phyloP scores from a whole-genome alignment of 2,329 filamentous ascomycete genomes.

The Colletotrichum noveboracense region DNA sequence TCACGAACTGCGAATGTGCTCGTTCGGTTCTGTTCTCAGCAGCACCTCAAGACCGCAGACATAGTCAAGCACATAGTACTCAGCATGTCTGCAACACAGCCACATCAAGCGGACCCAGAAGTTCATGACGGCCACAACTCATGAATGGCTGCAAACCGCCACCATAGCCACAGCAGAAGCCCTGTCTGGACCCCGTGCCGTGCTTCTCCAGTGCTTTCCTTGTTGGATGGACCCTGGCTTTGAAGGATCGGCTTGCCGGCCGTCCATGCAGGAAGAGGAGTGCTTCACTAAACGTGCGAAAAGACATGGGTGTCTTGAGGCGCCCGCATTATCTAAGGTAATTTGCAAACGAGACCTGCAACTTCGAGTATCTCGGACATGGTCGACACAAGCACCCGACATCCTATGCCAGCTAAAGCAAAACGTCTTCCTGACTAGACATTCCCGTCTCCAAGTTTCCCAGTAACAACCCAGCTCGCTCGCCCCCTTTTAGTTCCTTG shows the following conservation, averaged over 20 bases:
- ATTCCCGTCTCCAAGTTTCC: background rate
- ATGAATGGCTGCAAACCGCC: background rate
- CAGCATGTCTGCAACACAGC: background rate
- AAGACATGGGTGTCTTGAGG: background rate
- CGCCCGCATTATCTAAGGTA: background rate
- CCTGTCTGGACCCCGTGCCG: background rate
- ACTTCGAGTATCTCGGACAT: background rate
- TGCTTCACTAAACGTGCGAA: background rate
- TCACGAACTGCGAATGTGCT: background rate
- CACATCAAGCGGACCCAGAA: background rate
- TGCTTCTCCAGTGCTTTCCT: background rate
- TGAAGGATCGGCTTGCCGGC: background rate
- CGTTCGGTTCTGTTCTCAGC: background rate
- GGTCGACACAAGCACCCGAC: background rate
- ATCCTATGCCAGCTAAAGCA: background rate
- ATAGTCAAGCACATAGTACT: background rate
- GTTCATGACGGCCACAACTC: background rate
- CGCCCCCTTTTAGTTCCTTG: background rate
- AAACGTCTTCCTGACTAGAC: background rate
- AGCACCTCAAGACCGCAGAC: background rate
- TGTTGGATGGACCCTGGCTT: background rate
- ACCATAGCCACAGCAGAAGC: background rate
- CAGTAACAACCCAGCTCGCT: background rate
- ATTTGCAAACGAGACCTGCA: background rate
- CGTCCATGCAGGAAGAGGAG: background rate